Evolutionary conservation across 2,329 filamentous ascomycete species (phyloP), one percentile per base, ranked within the genome.

Genomic region (Mycosphaerella sp.): DNA sequence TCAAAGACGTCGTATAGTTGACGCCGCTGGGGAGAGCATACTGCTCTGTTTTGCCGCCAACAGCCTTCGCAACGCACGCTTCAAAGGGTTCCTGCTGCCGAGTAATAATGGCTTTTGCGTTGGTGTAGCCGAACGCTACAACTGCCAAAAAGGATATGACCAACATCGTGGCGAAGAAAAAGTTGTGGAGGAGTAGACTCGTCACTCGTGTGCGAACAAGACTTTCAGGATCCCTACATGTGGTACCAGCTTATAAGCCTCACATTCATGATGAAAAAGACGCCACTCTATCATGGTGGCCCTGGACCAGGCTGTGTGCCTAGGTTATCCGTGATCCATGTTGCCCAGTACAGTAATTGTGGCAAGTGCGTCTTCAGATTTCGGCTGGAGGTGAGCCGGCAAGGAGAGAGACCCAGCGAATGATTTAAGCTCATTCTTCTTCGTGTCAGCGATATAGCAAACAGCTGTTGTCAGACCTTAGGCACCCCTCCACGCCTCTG

Each of bases 61-160:
- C 52, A 17, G 52, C 52, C 30, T 45, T 43, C n/a, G 43, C 52
- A 3, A 54, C 41, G 34, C 52, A 54, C 18, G 36, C 42, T 25
- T 44, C 37, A 34, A 50, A 50, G 4, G 41, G 37, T 13, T 39
- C 37, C 8, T 40, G 14, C 14, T 42, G 27, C 12, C 45, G 28
- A 30, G 45, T 30, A 9, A 41, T 30, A 9, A 41, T 21, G n/a
- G 30, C 45, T 42, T 27, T 42, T 16, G 45, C 45, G 34, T 27
- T 49, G 6, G 28, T 37, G 25, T 35, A 28, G 30, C 45, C 39
- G n/a, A 49, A 32, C 34, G 45, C 45, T 18, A 35, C 27, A 6
- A 37, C 37, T 27, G 45, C 37, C 17, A 49, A 34, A 21, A 49
- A 27, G 8, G 45, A 18, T 21, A 8, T 36, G 12, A 37, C 39